These are phyloP conservation scores for Rhodotorula sp. DNA, from an alignment of 1,284 basidiomycete species.

Conservation along the genomic window DNA sequence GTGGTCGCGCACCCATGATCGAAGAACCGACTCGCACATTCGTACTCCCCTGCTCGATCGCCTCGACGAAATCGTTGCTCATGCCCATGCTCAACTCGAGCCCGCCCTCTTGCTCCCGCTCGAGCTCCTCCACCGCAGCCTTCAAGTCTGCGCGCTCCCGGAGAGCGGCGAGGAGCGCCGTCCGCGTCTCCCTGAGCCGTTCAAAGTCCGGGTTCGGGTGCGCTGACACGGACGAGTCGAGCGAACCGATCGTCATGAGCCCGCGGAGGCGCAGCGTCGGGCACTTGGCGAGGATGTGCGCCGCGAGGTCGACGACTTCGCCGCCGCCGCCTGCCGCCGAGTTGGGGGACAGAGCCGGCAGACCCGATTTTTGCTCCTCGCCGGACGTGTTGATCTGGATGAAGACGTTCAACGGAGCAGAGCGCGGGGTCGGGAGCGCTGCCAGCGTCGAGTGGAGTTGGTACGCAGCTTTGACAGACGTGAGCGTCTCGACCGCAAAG, in stretches of 20 bases:
- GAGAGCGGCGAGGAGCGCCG: slow-evolving; percentile 55
- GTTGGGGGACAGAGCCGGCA: slow-evolving; percentile 58
- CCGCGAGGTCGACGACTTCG: slow-evolving; percentile 67
- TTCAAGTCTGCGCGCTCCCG: slow-evolving; percentile 34
- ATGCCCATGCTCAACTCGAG: slow-evolving; percentile 95
- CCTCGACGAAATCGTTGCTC: slow-evolving; percentile 90
- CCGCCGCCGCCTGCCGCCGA: slow-evolving; percentile 48
- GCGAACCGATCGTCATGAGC: slow-evolving; percentile 94
- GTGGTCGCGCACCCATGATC: slow-evolving; percentile 68
- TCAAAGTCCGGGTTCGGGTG: slow-evolving; percentile 82
- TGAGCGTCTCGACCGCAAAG: slow-evolving; percentile 84
- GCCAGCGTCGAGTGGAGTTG: slow-evolving; percentile 76
- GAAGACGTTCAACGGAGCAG: slow-evolving; percentile 67
- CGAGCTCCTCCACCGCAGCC: slow-evolving; percentile 58
- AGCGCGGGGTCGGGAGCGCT: slow-evolving; percentile 51
- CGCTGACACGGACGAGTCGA: slow-evolving; percentile 62
- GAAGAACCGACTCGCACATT: slow-evolving; percentile 88
- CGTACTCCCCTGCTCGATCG: slow-evolving; percentile 76
- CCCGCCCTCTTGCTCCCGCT: slow-evolving; percentile 53
- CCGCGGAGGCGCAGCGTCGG: slow-evolving; percentile 73
- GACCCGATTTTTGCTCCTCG: slow-evolving; percentile 84
- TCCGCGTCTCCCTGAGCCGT: slow-evolving; percentile 63
- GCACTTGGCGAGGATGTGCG: slow-evolving; percentile 69
- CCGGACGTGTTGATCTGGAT: slow-evolving; percentile 93
- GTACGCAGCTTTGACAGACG: slow-evolving; percentile 77